Conservation (phyloP, 345 rosid genomes). For the Laguncularia racemosa region DNA sequence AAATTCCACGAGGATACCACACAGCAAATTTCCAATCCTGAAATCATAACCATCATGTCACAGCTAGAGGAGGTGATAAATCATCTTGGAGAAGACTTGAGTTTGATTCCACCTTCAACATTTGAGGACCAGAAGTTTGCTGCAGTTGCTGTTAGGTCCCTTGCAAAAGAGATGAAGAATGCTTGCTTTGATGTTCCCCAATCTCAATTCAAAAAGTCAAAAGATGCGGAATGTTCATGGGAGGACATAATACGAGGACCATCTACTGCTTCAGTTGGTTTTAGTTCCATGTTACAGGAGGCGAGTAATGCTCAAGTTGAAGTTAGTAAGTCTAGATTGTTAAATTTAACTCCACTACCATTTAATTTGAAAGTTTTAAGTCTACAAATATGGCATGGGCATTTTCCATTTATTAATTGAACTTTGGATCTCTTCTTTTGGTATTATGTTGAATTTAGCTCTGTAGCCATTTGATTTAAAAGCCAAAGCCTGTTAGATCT, state of each 20-base stretch:
- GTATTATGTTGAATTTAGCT: too few species aligned
- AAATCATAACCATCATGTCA: constrained; percentile 27
- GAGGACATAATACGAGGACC: background rate
- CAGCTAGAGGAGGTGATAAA: constrained; percentile 40
- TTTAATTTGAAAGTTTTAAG: too few species aligned
- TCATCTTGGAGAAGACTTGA: constrained; percentile 52
- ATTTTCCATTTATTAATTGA: too few species aligned
- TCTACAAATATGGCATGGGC: too few species aligned
- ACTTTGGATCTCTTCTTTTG: too few species aligned
- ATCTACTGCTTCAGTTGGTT: too few species aligned
- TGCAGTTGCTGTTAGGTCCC: constrained; percentile 44
- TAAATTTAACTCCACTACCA: too few species aligned
- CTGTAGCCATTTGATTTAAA: too few species aligned
- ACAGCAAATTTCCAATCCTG: constrained; percentile 23
- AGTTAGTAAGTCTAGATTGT: too few species aligned
- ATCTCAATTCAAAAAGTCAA: constrained; percentile 12
- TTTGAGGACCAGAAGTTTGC: constrained; percentile 42
- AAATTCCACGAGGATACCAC: constrained; percentile 15
- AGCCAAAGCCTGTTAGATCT: too few species aligned
- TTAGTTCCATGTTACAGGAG: too few species aligned
- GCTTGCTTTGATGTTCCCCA: constrained; percentile 23
- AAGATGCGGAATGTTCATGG: constrained; percentile 14
- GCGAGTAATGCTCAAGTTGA: too few species aligned
- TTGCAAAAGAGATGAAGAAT: constrained; percentile 67
- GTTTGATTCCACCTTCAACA: constrained; percentile 51